Base-by-base conservation (phyloP, 2,329 filamentous ascomycete species). In the Mollisiaceae sp. region DNA sequence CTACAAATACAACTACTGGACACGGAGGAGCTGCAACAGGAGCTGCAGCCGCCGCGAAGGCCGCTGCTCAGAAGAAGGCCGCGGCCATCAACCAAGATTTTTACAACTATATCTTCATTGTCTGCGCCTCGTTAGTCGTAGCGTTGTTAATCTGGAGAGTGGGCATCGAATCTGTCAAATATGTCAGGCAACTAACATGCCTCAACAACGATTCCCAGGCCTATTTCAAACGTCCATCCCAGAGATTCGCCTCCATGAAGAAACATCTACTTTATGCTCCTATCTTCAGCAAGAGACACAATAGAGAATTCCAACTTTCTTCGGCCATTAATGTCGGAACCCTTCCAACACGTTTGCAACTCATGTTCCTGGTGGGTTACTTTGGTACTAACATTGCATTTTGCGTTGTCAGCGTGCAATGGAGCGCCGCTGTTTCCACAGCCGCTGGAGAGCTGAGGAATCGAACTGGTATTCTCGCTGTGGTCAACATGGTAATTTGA, bases 141-240 rank as follows among this genome's bases (percentile, higher is more conserved):
- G 82, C 84, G 59, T 82, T 94, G 72, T 82, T 91, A 69, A 71
- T 89, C 68, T 94, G 92, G 86, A 87, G 90, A 67, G 77, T 89
- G 68, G 78, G 82, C 62, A 83, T 87, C 59, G 82, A 85, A 62
- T 79, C 91, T 64, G 81, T 86, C 65, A 86, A 85, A 70, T 90
- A 95, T 74, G 81, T 94, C 43, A 87, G 93, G 69, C 89, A 86
- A 32, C 82, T 97, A 54, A 85, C 90, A 50, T 92, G 89, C 74
- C 84, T 97, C 70, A 89, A 86, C 79, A 93, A 92, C 79, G 90
- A 92, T 69, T 89, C 84, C 1, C 93, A 97, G 77, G 83, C 86
- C 67, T 97, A 93, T 80, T 97, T 94, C 75, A 85, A 89, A 55
- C 80, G 82, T 27, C 84, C 90, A 6, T 82, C 82, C 8, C 71